Conservation (phyloP, 2,329 filamentous ascomycete species). For the Fusarium palustre region DNA sequence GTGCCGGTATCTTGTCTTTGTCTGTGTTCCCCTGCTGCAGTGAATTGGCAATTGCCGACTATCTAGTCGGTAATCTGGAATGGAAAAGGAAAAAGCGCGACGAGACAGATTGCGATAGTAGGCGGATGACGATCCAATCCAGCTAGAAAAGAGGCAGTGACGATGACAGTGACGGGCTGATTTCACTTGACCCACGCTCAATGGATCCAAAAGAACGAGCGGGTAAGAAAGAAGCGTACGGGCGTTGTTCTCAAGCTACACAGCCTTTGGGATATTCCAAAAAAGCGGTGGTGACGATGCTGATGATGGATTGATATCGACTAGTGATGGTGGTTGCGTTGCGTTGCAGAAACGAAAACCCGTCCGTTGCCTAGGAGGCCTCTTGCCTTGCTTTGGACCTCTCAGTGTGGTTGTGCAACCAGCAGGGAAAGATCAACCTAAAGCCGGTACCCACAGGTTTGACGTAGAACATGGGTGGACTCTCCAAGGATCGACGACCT, state of each 20-base stretch:
- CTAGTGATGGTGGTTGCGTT: conserved; percentile 23
- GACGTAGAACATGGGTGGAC: conserved; percentile 40
- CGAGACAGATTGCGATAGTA: background rate
- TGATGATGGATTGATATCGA: conserved; percentile 13
- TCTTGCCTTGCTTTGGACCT: conserved; percentile 20
- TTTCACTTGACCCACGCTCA: conserved; percentile 15
- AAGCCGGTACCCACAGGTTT: conserved; percentile 11
- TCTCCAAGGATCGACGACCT: conserved; percentile 5
- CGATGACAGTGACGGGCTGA: background rate
- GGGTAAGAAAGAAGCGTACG: conserved; percentile 10
- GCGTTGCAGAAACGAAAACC: conserved; percentile 21
- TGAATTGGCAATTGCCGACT: conserved; percentile 2
- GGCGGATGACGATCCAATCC: conserved; percentile 26
- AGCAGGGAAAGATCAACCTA: conserved; percentile 2
- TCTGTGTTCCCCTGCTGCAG: conserved; percentile 6
- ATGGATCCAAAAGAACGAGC: conserved; percentile 8
- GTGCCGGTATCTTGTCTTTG: background rate
- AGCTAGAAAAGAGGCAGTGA: conserved; percentile 15
- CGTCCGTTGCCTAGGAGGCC: conserved; percentile 35
- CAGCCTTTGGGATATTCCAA: conserved; percentile 14
- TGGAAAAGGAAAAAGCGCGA: conserved; percentile 10
- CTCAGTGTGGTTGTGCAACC: background rate
- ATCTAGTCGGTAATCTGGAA: background rate
- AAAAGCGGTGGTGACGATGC: conserved; percentile 9
- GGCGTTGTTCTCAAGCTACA: conserved; percentile 6